Conservation (phyloP, 2,329 filamentous ascomycete species). For the Phialocephala sp. region DNA sequence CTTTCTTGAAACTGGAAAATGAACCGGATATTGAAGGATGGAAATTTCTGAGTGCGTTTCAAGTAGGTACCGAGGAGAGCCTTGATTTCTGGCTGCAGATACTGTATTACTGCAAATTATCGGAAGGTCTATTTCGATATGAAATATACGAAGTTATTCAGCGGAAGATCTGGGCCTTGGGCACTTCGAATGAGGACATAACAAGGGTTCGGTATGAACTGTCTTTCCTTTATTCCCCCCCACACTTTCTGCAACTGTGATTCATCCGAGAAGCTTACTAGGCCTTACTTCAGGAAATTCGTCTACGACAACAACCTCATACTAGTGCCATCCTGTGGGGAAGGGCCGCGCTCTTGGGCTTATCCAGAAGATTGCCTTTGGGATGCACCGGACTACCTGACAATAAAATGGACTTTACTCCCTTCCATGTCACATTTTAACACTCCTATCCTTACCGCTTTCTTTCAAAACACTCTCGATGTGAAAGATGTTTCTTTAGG, state of each 20-base stretch:
- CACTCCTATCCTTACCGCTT: background rate
- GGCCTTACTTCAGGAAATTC: background rate
- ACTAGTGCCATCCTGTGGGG: conserved; percentile 11
- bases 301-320: conserved; percentile 14
- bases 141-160: conserved; percentile 27
- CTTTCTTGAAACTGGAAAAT: conserved; percentile 23
- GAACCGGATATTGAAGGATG: conserved; percentile 20
- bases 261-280: background rate
- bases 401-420: conserved; percentile 1
- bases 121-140: conserved; percentile 16
- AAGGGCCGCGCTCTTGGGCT: conserved; percentile 18
- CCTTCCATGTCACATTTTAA: background rate
- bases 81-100: conserved; percentile 27
- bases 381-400: conserved; percentile 24
- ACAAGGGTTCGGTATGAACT: background rate
- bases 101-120: conserved; percentile 19
- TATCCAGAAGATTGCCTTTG: conserved; percentile 16
- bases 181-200: background rate
- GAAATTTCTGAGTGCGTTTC: conserved; percentile 26
- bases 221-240: background rate
- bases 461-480: conserved; percentile 20
- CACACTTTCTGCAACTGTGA: background rate
- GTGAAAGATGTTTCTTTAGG: conserved; percentile 18
- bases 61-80: conserved; percentile 23
- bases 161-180: conserved; percentile 14